Evolutionary conservation across 352 stramenopile genomes (phyloP), one percentile per base, ranked within the genome.

Genomic region (Phytopythium delawarense): DNA sequence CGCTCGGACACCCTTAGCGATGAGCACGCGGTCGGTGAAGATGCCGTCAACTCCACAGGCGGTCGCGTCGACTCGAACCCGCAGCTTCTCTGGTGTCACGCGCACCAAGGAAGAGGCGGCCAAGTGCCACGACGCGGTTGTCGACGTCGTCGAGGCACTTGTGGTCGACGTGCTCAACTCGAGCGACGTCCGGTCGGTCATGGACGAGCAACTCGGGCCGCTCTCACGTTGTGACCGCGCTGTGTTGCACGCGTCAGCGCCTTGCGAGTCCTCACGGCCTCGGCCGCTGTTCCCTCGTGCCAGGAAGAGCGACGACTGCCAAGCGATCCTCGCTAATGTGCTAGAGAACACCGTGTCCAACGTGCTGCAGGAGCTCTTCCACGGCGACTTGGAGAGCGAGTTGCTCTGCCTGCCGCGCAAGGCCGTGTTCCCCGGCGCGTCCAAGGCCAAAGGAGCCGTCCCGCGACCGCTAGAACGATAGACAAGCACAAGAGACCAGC

Each of bases 271-370:
- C 7, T n/a, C 15, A 23, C 54, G 37, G 18, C 57, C 61, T n/a
- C 45, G 42, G 1, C 44, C 56, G 7, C 53, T 75, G 44, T 74
- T 70, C 44, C 66, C 63, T 0, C 57, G 63, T 28, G 74, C 73
- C 3, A 67, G 80, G 4, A 66, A 78, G 52, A 77, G 78, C 51
- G 72, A 87, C 21, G 81, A 92, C 58, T 92, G 84, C 39, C 80
- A 87, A 28, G 65, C 74, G 15, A 91, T 93, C 62, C 61, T 88
- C 12, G 32, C 71, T 0, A 75, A 39, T 37, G 68, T 94, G 39
- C 70, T 92, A 53, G 86, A 94, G 51, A 94, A 94, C 66, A 90
- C 86, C 1, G 78, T 92, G 45, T 74, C 84, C 57, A 92, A 93
- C 66, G 74, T 92, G 46, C 66, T 94, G 23, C 86, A 94, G 61